phyloP scores from a whole-genome alignment of 768 basidiomycete genomes.

The Tricholoma bakamatsutake region DNA sequence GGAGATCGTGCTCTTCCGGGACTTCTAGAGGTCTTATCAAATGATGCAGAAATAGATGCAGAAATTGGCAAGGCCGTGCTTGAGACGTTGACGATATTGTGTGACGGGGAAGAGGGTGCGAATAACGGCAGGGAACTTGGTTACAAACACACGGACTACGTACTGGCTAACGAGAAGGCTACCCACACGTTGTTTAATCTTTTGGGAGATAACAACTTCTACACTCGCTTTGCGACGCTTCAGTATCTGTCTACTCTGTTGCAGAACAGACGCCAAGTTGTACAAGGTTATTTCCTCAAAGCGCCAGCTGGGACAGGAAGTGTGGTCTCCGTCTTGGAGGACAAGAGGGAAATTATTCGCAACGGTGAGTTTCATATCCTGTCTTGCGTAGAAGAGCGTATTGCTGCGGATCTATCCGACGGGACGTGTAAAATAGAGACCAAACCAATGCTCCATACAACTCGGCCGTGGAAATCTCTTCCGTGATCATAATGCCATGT shows the following conservation, averaged over 20 bases:
- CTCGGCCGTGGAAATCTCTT: background rate
- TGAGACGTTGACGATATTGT: constrained; percentile 83
- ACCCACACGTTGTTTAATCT: constrained; percentile 73
- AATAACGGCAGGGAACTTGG: constrained; percentile 59
- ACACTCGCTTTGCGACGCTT: constrained; percentile 77
- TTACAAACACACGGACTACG: constrained; percentile 74
- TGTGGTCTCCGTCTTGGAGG: constrained; percentile 71
- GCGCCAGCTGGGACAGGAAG: constrained; percentile 72
- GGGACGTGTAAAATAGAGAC: background rate
- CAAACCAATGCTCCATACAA: background rate
- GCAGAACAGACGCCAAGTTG: constrained; percentile 70
- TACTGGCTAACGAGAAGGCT: constrained; percentile 68
- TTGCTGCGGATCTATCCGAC: background rate
- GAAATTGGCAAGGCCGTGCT: constrained; percentile 91
- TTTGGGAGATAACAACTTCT: constrained; percentile 72
- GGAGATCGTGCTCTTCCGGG: constrained; percentile 72
- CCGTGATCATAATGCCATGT: background rate
- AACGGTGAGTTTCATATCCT: constrained; percentile 53
- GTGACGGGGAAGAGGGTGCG: constrained; percentile 63
- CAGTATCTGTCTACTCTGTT: constrained; percentile 78
- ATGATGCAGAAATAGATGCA: constrained; percentile 85
- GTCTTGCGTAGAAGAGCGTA: background rate
- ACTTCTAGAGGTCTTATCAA: constrained; percentile 74
- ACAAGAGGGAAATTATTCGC: constrained; percentile 82
- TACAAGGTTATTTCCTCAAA: constrained; percentile 91